Evolutionary conservation across 1,139 yeast species (phyloP).

Genomic region (Yamadazyma trypodendri): DNA sequence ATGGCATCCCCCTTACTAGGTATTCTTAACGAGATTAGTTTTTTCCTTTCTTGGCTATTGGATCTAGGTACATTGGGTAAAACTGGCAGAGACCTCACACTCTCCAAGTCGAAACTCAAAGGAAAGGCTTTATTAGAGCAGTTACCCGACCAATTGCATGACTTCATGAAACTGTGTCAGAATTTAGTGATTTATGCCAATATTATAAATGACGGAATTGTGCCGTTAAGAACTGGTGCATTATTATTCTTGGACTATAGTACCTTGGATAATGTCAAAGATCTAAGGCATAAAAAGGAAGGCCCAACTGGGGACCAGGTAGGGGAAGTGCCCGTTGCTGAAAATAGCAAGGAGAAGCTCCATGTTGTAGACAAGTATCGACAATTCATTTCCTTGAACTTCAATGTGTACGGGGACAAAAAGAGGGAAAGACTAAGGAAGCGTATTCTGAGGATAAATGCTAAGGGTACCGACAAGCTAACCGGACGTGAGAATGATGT

Average conservation of each 20-base stretch:
- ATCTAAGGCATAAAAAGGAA: conserved; percentile 19
- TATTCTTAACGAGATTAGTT: conserved; percentile 78
- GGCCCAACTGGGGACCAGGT: conserved; percentile 10
- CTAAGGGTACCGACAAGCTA: conserved; percentile 19
- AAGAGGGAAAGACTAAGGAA: conserved; percentile 22
- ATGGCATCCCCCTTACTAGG: conserved; percentile 90
- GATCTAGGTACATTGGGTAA: conserved; percentile 88
- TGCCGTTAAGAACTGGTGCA: conserved; percentile 69
- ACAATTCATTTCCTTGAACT: conserved; percentile 22
- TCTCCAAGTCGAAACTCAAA: conserved; percentile 31
- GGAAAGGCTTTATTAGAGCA: conserved; percentile 65
- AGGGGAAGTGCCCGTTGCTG: conserved; percentile 15
- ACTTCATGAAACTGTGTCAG: conserved; percentile 58
- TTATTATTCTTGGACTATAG: conserved; percentile 48
- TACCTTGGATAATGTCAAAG: conserved; percentile 39
- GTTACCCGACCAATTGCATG: conserved; percentile 78
- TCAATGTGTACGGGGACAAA: conserved; percentile 14
- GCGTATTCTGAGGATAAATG: conserved; percentile 25
- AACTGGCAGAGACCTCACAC: conserved; percentile 87
- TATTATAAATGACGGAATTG: conserved; percentile 89
- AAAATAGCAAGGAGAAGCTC: conserved; percentile 7
- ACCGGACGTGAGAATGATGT: not conserved
- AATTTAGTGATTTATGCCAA: conserved; percentile 78
- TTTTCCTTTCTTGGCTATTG: conserved; percentile 76
- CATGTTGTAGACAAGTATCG: conserved; percentile 15